Conservation (phyloP, 768 basidiomycete genomes). For the Aureoboletus auriporus region DNA sequence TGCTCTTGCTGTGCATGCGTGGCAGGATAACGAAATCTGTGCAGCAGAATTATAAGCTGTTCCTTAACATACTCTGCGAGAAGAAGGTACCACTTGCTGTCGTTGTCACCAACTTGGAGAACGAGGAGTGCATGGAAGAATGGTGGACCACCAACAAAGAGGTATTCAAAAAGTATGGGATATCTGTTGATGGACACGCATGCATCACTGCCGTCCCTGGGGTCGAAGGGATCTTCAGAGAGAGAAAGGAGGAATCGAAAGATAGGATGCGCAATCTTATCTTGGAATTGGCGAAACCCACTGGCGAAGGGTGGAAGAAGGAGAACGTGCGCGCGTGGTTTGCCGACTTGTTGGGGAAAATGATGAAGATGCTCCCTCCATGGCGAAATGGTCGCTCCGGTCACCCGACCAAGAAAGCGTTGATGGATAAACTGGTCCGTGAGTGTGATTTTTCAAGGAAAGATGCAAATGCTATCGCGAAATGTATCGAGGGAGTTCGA, state of each 20-base stretch:
- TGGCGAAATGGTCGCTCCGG: background rate
- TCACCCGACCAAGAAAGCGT: conserved; percentile 3
- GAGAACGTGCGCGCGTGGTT: conserved; percentile 16
- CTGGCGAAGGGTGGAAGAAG: conserved; percentile 12
- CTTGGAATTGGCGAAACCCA: conserved; percentile 1
- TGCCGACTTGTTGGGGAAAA: conserved; percentile 13
- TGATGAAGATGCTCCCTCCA: conserved; percentile 15
- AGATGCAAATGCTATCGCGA: conserved; percentile 17
- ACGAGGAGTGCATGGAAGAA: conserved; percentile 28
- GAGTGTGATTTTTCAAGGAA: conserved; percentile 16
- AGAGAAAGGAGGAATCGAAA: conserved; percentile 30
- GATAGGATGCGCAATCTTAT: conserved; percentile 18
- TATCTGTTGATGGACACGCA: conserved; percentile 32
- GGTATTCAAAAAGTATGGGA: conserved; percentile 26
- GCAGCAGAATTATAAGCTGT: conserved; percentile 37
- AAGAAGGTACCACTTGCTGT: conserved; percentile 34
- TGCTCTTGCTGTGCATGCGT: conserved; percentile 38
- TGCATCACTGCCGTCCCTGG: conserved; percentile 37
- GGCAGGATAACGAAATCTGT: conserved; percentile 34
- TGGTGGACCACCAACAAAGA: conserved; percentile 39
- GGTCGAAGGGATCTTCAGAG: conserved; percentile 15
- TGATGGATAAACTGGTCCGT: conserved; percentile 9
- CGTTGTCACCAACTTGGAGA: conserved; percentile 39
- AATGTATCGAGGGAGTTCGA: conserved; percentile 11
- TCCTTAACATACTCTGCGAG: conserved; percentile 37